Percentiles rank a stretch among this genome's conserved stretches.
Evolutionary conservation across 805 yeast genomes (phyloP).

Genomic region (Myxozyma melibiosi): DNA sequence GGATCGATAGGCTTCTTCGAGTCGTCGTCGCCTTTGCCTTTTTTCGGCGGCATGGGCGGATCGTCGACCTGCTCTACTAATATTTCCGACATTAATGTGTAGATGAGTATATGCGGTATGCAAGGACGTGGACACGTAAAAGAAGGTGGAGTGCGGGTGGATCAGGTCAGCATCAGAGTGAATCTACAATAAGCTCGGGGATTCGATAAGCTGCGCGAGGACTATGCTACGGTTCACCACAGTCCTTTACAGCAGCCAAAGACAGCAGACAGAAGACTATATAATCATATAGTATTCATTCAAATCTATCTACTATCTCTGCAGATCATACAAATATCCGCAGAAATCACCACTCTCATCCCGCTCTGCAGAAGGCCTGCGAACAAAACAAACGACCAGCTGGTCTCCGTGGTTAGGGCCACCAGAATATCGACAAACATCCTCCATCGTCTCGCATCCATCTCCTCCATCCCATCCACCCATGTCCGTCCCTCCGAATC

Average conservation of each 20-base stretch:
- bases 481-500: conserved; percentile 10
- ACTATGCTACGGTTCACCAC: too few species aligned
- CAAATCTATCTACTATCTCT: background rate
- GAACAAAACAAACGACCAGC: conserved; percentile 14
- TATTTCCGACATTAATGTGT: conserved; percentile 27
- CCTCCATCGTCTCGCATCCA: background rate
- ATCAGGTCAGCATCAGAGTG: too few species aligned
- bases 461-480: background rate
- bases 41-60: conserved; percentile 15
- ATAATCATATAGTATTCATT: too few species aligned
- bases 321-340: too few species aligned
- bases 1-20: conserved; percentile 4
- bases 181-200: too few species aligned
- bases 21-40: conserved; percentile 5
- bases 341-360: too few species aligned
- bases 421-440: background rate
- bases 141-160: too few species aligned
- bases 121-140: too few species aligned
- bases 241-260: too few species aligned
- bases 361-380: background rate
- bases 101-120: too few species aligned
- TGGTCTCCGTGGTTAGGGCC: conserved; percentile 13
- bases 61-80: conserved; percentile 27
- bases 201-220: too few species aligned
- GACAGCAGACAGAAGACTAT: too few species aligned